Conservation (phyloP, 2,329 filamentous ascomycete genomes). For the Stemphylium beticola region DNA sequence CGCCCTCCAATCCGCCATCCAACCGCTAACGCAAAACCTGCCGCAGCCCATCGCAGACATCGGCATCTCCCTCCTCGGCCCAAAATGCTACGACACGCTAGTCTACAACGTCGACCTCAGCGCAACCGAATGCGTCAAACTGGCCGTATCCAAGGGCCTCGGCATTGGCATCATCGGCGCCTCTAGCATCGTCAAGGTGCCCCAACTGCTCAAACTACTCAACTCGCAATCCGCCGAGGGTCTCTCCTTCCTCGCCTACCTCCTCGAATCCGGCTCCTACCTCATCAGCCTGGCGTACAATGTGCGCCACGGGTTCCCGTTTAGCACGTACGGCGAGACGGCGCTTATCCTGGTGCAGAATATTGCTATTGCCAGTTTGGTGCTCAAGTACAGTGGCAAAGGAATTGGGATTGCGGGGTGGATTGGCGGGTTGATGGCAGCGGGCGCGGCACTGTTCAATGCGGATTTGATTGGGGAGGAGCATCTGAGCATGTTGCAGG, state of each 20-base stretch:
- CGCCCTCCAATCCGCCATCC: constrained; percentile 46
- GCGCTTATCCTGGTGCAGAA: constrained; percentile 92
- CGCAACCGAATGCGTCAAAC: constrained; percentile 80
- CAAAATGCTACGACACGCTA: constrained; percentile 83
- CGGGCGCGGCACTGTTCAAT: constrained; percentile 73
- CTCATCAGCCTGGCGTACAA: constrained; percentile 93
- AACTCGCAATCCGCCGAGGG: constrained; percentile 80
- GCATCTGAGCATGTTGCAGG: constrained; percentile 77
- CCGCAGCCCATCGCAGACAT: constrained; percentile 44
- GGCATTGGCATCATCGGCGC: constrained; percentile 93
- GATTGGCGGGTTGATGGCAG: constrained; percentile 75
- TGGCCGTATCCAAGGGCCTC: constrained; percentile 89
- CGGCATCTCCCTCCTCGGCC: constrained; percentile 69
- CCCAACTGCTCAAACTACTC: constrained; percentile 92
- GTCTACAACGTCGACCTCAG: constrained; percentile 83
- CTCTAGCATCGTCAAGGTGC: constrained; percentile 91
- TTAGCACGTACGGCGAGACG: constrained; percentile 96
- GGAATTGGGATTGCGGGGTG: constrained; percentile 74
- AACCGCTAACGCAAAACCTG: constrained; percentile 52
- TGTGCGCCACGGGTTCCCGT: constrained; percentile 86
- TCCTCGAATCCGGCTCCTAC: constrained; percentile 88
- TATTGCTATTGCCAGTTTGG: constrained; percentile 83
- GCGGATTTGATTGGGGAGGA: constrained; percentile 69
- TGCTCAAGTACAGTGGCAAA: constrained; percentile 81
- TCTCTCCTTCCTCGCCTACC: constrained; percentile 86